Evolutionary conservation across 2,329 filamentous ascomycete genomes (phyloP).

Genomic region (Cytospora schulzeri): DNA sequence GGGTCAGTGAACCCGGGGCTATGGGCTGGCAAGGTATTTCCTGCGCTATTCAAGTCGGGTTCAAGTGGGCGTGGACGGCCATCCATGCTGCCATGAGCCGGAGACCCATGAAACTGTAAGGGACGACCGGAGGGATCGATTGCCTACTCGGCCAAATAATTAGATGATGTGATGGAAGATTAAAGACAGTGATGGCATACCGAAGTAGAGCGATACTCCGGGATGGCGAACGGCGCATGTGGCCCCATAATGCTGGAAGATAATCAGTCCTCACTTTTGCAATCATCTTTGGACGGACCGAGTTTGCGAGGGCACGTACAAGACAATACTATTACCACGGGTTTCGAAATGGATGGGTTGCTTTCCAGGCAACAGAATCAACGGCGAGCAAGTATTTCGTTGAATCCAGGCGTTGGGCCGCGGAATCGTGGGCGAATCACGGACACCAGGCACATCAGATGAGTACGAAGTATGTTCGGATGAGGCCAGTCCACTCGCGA

Average conservation of each 20-base stretch:
- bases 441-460: slow-evolving; percentile 9
- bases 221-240: slow-evolving; percentile 3
- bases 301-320: background rate
- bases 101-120: background rate
- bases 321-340: background rate
- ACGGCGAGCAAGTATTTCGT: background rate
- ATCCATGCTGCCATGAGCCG: slow-evolving; percentile 24
- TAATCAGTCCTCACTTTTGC: background rate
- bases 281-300: background rate
- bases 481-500: slow-evolving; percentile 3
- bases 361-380: background rate
- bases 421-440: background rate
- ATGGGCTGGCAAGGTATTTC: slow-evolving; percentile 25
- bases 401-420: slow-evolving; percentile 2
- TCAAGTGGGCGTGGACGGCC: slow-evolving; percentile 30
- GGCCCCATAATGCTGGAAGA: slow-evolving; percentile 20
- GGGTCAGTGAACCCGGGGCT: slow-evolving; percentile 7
- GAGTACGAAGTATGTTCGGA: slow-evolving; percentile 1
- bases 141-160: slow-evolving; percentile 29
- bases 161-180: slow-evolving; percentile 21
- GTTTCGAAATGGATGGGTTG: background rate
- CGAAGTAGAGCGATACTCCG: slow-evolving; percentile 12
- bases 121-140: slow-evolving; percentile 21
- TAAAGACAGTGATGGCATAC: slow-evolving; percentile 26
- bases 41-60: slow-evolving; percentile 26